These are phyloP conservation scores for Gnaphalium uliginosum DNA, from an alignment of 129 eudicot species.

Conservation along the genomic window DNA sequence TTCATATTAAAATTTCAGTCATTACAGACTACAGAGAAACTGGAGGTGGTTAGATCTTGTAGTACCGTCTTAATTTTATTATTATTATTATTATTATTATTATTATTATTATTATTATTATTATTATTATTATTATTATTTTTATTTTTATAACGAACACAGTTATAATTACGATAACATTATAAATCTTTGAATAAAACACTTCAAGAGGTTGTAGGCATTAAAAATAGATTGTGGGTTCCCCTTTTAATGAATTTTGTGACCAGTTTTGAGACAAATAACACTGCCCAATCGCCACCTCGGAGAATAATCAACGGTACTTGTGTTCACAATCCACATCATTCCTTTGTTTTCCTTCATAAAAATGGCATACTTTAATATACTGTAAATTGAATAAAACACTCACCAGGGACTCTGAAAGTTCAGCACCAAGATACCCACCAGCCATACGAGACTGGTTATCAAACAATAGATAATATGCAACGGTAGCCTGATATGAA, in stretches of 20 bases:
- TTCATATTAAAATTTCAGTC: background rate
- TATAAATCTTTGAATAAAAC: too few relatives aligned
- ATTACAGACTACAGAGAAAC: too few relatives aligned
- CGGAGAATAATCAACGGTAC: background rate
- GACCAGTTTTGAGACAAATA: too few relatives aligned
- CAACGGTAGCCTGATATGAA: constrained; percentile 70
- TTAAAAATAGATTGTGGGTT: too few relatives aligned
- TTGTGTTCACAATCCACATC: background rate
- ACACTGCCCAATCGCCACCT: background rate
- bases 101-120: too few relatives aligned
- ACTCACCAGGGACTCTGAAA: constrained; percentile 65
- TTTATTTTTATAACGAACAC: background rate
- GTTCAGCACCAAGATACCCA: constrained; percentile 78
- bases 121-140: too few relatives aligned
- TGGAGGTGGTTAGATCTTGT: too few relatives aligned
- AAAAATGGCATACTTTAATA: background rate
- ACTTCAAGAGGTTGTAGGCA: background rate
- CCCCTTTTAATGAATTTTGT: too few relatives aligned
- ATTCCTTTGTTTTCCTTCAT: background rate
- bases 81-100: too few relatives aligned
- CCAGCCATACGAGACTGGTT: constrained; percentile 64
- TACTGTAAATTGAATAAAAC: background rate
- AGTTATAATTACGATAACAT: too few relatives aligned
- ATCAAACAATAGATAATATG: constrained; percentile 70
- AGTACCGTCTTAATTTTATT: too few relatives aligned